Evolutionary conservation across 2,329 filamentous ascomycete species (phyloP), one percentile per base, ranked within the genome.

Genomic region (Phialophora verrucosa): DNA sequence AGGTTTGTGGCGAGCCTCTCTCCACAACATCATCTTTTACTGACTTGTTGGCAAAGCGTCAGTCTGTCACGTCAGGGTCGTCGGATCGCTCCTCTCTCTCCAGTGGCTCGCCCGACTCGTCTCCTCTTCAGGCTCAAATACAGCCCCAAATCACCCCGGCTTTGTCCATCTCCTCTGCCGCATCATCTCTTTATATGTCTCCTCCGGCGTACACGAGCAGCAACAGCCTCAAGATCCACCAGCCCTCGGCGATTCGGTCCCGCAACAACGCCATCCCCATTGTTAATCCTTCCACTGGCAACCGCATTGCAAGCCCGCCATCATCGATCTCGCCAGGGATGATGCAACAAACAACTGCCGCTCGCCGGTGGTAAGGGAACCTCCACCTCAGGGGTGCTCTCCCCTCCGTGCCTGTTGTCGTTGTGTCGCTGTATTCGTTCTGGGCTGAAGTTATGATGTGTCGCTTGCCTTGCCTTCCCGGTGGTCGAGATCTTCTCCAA

Each of bases 21-120:
- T 59, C 47, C 62, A 56, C 59, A 29, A 63, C 63, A 63, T 72
- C 67, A 62, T 70, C 71, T 27, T 31, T 71, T 67, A 49, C 67
- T 72, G 63, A 72, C 70, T 59, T 70, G 70, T 59, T 70, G 70
- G 71, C 77, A 23, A 82, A 97, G 91, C 83, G 96, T 77, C 90
- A 93, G 74, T 97, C 93, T 63, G 96, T 97, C 72, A 91, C 94
- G 81, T 96, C 92, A 67, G 88, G 90, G 42, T 87, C 95, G 66
- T 87, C 95, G 67, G 95, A 99, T 81, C 91, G 93, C 71, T 97
- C 94, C 4, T 98, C 95, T 63, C 83, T 97, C 71, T 95, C 94
- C 55, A 97, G 93, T 82, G 93, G 93, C 75, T 98, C 95, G 5
- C 95, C 95, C 50, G 91, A 94, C 74, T 88, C 91, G 56, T 98